Conservation (phyloP, 768 basidiomycete species). For the Amanita polypyramis region DNA sequence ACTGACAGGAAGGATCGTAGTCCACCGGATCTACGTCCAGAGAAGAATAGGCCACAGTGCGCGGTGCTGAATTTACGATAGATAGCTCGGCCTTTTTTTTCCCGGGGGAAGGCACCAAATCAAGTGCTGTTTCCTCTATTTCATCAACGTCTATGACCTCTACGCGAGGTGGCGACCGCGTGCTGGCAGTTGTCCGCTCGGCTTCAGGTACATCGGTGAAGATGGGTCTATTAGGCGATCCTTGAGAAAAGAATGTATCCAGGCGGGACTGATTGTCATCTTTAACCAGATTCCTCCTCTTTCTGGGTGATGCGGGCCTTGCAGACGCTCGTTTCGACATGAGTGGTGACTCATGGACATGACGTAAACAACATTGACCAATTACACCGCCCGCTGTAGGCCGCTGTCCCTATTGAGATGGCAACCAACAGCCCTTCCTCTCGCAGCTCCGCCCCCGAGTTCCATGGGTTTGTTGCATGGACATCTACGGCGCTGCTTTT, state of each 20-base stretch:
- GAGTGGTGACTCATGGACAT: background rate
- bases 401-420: background rate
- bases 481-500: slow-evolving; percentile 66
- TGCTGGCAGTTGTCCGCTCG: background rate
- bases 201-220: background rate
- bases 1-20: slow-evolving; percentile 32
- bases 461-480: slow-evolving; percentile 88
- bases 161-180: background rate
- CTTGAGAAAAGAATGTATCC: background rate
- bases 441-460: slow-evolving; percentile 69
- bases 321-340: background rate
- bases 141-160: slow-evolving; percentile 5
- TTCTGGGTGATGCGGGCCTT: slow-evolving; percentile 3
- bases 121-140: background rate
- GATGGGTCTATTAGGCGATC: background rate
- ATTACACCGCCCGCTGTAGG: background rate
- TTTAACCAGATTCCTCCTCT: background rate
- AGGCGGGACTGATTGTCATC: background rate
- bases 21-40: slow-evolving; percentile 39
- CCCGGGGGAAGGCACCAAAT: background rate
- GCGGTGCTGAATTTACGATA: background rate
- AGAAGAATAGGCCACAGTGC: slow-evolving; percentile 16
- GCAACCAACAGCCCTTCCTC: slow-evolving; percentile 12
- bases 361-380: background rate
- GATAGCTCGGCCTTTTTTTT: background rate